Percentiles rank a stretch among this genome's conserved stretches.
phyloP scores from a whole-genome alignment of 177 flowering plant species.

The Vitis hybrid region DNA sequence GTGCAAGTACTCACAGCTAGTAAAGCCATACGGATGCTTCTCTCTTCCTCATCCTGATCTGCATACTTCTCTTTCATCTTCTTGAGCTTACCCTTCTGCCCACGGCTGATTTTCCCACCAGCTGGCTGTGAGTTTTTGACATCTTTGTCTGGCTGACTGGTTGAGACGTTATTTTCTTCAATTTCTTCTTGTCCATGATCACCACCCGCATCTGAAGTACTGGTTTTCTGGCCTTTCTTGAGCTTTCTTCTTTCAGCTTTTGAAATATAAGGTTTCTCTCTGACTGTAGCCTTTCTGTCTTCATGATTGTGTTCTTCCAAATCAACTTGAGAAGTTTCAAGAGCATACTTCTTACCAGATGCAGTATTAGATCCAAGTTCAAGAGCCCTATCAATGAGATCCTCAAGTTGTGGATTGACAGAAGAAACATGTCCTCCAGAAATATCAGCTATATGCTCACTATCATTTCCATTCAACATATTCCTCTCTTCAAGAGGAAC shows the following conservation, averaged over 20 bases:
- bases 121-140: constrained; percentile 32
- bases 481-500: constrained; percentile 19
- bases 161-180: constrained; percentile 25
- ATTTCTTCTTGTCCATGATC: constrained; percentile 35
- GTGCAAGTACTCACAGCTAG: constrained; percentile 67
- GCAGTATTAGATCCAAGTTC: constrained; percentile 69
- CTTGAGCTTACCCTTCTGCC: constrained; percentile 85
- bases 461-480: constrained; percentile 9
- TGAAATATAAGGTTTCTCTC: constrained; percentile 76
- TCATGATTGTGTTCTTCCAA: constrained; percentile 36
- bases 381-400: constrained; percentile 86
- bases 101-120: constrained; percentile 70
- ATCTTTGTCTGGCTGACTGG: constrained; percentile 29
- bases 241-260: constrained; percentile 83
- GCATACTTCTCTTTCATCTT: constrained; percentile 94
- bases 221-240: constrained; percentile 53
- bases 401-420: constrained; percentile 61
- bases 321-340: constrained; percentile 34
- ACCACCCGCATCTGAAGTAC: constrained; percentile 18
- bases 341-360: constrained; percentile 35
- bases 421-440: constrained; percentile 24
- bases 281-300: constrained; percentile 33
- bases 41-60: constrained; percentile 95
- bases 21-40: constrained; percentile 82
- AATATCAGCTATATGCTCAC: constrained; percentile 18